Percentiles rank a stretch among this genome's conserved stretches.
Evolutionary conservation across 306 rosid species (phyloP).

Genomic region (Vigna radiata): DNA sequence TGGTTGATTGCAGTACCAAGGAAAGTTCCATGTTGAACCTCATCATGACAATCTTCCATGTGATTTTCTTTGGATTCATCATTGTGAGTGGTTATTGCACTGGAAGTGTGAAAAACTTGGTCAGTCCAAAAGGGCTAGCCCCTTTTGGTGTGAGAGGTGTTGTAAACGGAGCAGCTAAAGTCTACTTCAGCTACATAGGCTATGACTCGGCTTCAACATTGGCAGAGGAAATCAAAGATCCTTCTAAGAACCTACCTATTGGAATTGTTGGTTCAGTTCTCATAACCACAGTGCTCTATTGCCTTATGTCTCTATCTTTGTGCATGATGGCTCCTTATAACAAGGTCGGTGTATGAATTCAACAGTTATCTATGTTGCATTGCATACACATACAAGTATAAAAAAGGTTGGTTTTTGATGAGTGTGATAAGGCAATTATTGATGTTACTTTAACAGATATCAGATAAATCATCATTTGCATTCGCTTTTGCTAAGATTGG

Average conservation of each 20-base stretch:
- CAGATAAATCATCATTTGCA: conserved; percentile 70
- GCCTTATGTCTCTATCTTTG: conserved; percentile 87
- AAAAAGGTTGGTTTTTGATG: background rate
- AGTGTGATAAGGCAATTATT: conserved; percentile 20
- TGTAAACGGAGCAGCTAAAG: conserved; percentile 87
- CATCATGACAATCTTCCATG: conserved; percentile 83
- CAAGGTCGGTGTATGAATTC: conserved; percentile 49
- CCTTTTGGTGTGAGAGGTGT: conserved; percentile 77
- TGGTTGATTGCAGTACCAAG: conserved; percentile 73
- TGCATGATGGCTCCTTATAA: conserved; percentile 80
- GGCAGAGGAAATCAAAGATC: conserved; percentile 89
- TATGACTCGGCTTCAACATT: conserved; percentile 94
- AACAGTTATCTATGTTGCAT: background rate
- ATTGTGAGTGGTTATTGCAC: conserved; percentile 69
- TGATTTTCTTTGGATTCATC: conserved; percentile 87
- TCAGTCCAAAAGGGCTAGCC: conserved; percentile 71
- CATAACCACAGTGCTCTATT: conserved; percentile 77
- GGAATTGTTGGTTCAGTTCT: conserved; percentile 95
- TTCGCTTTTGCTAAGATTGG: conserved; percentile 66
- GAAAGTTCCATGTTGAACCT: conserved; percentile 88
- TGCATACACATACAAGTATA: background rate
- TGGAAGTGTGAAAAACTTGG: conserved; percentile 74
- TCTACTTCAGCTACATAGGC: conserved; percentile 91
- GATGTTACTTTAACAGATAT: conserved; percentile 55
- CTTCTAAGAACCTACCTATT: conserved; percentile 72